Evolutionary conservation across 1,284 basidiomycete genomes (phyloP), one percentile per base, ranked within the genome.

Genomic region (Stereum hirsutum): DNA sequence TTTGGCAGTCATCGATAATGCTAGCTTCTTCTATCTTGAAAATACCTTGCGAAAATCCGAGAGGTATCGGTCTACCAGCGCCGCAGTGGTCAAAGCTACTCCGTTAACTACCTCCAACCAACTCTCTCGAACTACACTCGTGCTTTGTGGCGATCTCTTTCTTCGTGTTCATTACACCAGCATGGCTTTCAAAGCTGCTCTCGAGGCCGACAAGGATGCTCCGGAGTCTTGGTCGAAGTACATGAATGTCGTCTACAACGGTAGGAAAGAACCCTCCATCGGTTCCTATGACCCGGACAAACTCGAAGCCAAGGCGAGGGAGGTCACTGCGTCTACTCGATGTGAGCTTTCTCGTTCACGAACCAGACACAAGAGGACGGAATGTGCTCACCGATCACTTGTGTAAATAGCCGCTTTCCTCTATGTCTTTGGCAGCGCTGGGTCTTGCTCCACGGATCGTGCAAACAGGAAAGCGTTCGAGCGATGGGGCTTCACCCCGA

Each of bases 401-500:
- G n/a, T n/a, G 21, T 38, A 11, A 11, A 7, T 26, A 43, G 42
- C n/a, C 21, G 72, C 77, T 11, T 86, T 77, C 60, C 58, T 68
- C 56, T 85, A 81, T 49, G 72, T 77, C 4, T 66, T 68, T 42
- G 79, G 78, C 33, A 74, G 70, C 46, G 83, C 83, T 4, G 83
- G 83, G 1, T 71, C 71, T 5, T 62, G 64, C 45, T 60, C 66
- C 12, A 87, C 84, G 4, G 68, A 75, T 53, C 63, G 56, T 28
- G 72, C 70, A 42, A 87, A 86, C 50, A 62, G 65, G 20, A 61
- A 58, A 25, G 78, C 72, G 2, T 70, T 87, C 45, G 63, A 73
- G 33, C 72, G 68, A 49, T 86, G 71, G 65, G 71, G 69, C 35
- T 78, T 87, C 52, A 66, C 85, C 17, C 88, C 89, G 3, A 75